Evolutionary conservation across 306 rosid genomes (phyloP), one percentile per base, ranked within the genome.

Genomic region (Malus sieversii): DNA sequence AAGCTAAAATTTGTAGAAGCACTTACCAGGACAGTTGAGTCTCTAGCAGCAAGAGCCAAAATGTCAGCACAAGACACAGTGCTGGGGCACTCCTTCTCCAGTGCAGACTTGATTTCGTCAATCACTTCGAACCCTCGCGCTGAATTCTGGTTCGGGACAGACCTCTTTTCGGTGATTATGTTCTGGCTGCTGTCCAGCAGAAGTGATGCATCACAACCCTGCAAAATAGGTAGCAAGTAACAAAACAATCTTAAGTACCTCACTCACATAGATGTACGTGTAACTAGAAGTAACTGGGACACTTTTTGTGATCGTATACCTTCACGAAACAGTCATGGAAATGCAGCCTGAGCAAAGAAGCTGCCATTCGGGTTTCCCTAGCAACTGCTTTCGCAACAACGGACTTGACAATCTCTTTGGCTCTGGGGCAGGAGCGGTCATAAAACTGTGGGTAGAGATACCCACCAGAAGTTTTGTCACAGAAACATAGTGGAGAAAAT

Each of bases 241-340:
- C 29, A 20, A 32, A 18, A 61, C 15, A 74, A 77, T 35, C 53
- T 46, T 27, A 73, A 20, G 44, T 73, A 46, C 64, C 55, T 68
- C 29, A 61, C 11, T 62, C 44, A 42, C 44, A 30, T 27, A 32
- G 68, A 20, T 51, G 33, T 12, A 46, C 23, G 25, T 13, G 11
- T 25, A 25, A 29, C 33, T 6, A 27, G 59, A 22, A 8, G 66
- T 11, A 57, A 52, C 8, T 63, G 19, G 1, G 22, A 35, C 9
- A 32, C 8, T 10, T 16, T 55, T 16, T 23, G 45, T 19, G 45
- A 30, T 8, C 27, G 5, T 6, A 63, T 45, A 91, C 98, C 98
- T 95, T 74, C 68, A 92, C 98, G 79, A 95, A 95, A 44, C 98
- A 95, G 25, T 95, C 98, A 75, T 95, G 98, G 71, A 95, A 95